A percentile compares a stretch with the other conserved stretches of the same genome.
phyloP scores from a whole-genome alignment of 2,329 filamentous ascomycete genomes.

The Fusarium mexicanum region DNA sequence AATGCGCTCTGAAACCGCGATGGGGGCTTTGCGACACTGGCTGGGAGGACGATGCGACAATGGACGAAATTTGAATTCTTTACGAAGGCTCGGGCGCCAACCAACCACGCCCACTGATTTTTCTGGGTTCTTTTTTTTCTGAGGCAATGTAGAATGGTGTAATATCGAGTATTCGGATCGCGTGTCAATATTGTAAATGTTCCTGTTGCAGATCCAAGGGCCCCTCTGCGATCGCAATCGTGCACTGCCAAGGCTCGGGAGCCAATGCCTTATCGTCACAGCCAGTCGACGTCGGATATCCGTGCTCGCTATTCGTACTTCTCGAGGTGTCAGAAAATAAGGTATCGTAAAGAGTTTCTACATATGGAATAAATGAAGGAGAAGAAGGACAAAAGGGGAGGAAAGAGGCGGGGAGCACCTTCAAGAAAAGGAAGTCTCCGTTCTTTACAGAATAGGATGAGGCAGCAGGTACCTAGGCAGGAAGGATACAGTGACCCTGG shows the following conservation, averaged over 20 bases:
- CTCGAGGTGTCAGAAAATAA: neutral
- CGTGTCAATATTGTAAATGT: neutral
- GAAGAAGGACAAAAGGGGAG: neutral
- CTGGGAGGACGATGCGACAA: conserved; percentile 29
- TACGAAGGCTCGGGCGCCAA: neutral
- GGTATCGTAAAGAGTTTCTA: neutral
- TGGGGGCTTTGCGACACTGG: conserved; percentile 27
- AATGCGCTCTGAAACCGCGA: conserved; percentile 21
- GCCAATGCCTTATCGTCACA: conserved; percentile 27
- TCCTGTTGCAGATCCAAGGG: neutral
- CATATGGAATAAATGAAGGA: neutral
- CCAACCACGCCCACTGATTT: neutral
- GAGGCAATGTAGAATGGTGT: neutral
- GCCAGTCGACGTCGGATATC: conserved; percentile 13
- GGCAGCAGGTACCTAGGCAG: neutral
- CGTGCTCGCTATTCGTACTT: conserved; percentile 13
- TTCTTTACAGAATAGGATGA: conserved; percentile 11
- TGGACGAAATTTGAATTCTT: conserved; percentile 1
- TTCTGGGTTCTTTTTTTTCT: neutral
- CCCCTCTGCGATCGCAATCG: conserved; percentile 38
- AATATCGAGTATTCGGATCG: neutral
- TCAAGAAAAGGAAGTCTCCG: conserved; percentile 32
- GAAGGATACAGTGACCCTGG: conserved; percentile 18
- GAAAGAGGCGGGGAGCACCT: conserved; percentile 29
- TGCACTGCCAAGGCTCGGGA: conserved; percentile 40